These are phyloP conservation scores for Pythium biforme DNA, from an alignment of 352 stramenopile species.

Conservation along the genomic window DNA sequence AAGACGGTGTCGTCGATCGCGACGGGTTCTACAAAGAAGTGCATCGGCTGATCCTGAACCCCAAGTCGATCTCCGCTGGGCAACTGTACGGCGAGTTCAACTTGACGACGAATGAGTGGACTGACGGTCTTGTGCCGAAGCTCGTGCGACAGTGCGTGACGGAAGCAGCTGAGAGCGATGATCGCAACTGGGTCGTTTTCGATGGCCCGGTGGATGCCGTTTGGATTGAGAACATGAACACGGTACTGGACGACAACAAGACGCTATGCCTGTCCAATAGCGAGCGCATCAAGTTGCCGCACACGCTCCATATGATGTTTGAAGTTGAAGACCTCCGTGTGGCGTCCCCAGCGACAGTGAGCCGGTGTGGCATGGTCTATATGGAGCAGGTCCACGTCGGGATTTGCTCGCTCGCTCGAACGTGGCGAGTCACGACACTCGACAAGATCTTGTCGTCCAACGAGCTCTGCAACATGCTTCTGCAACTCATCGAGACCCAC, in stretches of 20 bases:
- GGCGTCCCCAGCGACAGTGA: slow-evolving; percentile 93
- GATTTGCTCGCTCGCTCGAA: slow-evolving; percentile 63
- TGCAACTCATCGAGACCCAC: slow-evolving; percentile 79
- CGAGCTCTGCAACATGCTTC: slow-evolving; percentile 65
- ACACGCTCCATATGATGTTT: slow-evolving; percentile 97
- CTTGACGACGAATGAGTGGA: slow-evolving; percentile 94
- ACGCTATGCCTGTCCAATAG: slow-evolving; percentile 93
- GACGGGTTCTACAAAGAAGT: slow-evolving; percentile 89
- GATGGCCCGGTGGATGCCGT: slow-evolving; percentile 94
- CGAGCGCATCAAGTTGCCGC: slow-evolving; percentile 94
- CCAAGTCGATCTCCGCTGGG: slow-evolving; percentile 94
- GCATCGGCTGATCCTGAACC: slow-evolving; percentile 88
- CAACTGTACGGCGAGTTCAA: slow-evolving; percentile 96
- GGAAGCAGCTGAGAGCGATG: slow-evolving; percentile 75
- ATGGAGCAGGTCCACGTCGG: slow-evolving; percentile 93
- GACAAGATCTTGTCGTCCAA: slow-evolving; percentile 56
- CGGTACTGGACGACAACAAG: slow-evolving; percentile 95
- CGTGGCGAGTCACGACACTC: slow-evolving; percentile 75
- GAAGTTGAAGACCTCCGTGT: slow-evolving; percentile 93
- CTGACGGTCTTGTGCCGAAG: slow-evolving; percentile 92
- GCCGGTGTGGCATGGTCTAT: slow-evolving; percentile 95
- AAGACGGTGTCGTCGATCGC: slow-evolving; percentile 86
- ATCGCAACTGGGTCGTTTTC: slow-evolving; percentile 94
- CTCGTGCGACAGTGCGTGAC: slow-evolving; percentile 84
- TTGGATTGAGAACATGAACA: slow-evolving; percentile 98